These are phyloP conservation scores for Russula sp. DNA, from an alignment of 768 basidiomycete genomes.

Conservation along the genomic window DNA sequence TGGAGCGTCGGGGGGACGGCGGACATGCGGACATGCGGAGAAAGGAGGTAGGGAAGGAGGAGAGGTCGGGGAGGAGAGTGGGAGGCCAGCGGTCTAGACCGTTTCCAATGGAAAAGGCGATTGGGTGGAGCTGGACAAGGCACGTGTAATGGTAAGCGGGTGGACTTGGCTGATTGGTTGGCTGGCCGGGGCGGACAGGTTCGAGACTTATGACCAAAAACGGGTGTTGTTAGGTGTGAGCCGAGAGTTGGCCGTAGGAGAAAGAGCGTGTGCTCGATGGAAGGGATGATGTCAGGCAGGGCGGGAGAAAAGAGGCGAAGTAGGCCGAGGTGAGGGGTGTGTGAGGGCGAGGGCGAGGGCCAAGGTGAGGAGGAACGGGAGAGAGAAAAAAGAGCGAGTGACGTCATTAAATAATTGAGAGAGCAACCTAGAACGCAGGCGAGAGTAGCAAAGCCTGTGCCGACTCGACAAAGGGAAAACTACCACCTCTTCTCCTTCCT, in stretches of 20 bases:
- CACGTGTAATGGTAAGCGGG: slow-evolving; percentile 22
- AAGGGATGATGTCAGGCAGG: slow-evolving; percentile 13
- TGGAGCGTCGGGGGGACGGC: slow-evolving; percentile 13
- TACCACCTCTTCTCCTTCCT: slow-evolving; percentile 7
- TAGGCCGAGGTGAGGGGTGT: not conserved
- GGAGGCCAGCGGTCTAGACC: slow-evolving; percentile 14
- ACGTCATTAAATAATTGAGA: slow-evolving; percentile 20
- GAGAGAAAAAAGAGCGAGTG: slow-evolving; percentile 9
- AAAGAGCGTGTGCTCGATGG: not conserved
- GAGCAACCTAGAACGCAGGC: slow-evolving; percentile 20
- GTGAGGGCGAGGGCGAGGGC: not conserved
- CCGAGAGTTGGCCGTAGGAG: not conserved
- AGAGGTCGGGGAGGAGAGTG: not conserved
- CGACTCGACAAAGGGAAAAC: not conserved
- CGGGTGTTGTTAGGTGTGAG: not conserved
- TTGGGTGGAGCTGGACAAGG: slow-evolving; percentile 25
- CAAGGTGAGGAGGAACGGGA: not conserved
- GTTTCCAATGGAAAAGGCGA: slow-evolving; percentile 20
- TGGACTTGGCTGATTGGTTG: slow-evolving; percentile 18
- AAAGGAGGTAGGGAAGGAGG: not conserved
- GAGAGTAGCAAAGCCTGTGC: not conserved
- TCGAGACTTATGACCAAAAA: slow-evolving; percentile 21
- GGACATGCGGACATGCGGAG: slow-evolving; percentile 1
- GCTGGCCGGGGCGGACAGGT: slow-evolving; percentile 18
- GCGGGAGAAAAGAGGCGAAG: not conserved